Conservation (phyloP, 225 moss, liverwort and hornwort genomes). For the Physcomitrellopsis africana region DNA sequence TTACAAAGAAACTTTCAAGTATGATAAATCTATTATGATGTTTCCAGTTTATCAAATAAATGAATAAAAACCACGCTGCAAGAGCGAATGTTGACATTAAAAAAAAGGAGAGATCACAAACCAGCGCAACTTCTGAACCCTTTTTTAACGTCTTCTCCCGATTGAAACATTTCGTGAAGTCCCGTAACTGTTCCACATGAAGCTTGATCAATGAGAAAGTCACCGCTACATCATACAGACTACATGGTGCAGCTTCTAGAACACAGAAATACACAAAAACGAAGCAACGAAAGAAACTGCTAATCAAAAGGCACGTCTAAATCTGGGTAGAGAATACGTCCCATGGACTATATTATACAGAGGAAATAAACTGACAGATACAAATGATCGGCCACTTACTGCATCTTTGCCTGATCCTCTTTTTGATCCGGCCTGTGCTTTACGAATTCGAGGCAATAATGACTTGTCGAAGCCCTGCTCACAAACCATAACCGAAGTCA, state of each 20-base stretch:
- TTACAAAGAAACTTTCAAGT: background rate
- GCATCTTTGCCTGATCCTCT: slow-evolving; percentile 60
- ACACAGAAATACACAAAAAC: background rate
- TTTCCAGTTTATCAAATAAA: background rate
- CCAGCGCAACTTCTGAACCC: slow-evolving; percentile 61
- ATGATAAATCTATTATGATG: background rate
- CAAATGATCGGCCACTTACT: slow-evolving; percentile 34
- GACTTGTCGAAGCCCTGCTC: slow-evolving; percentile 62
- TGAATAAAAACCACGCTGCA: background rate
- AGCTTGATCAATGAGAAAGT: slow-evolving; percentile 23
- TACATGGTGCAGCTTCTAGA: background rate
- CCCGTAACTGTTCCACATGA: slow-evolving; percentile 48
- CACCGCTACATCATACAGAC: slow-evolving; percentile 8
- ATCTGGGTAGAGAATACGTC: slow-evolving; percentile 2
- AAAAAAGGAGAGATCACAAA: slow-evolving; percentile 33
- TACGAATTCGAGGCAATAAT: slow-evolving; percentile 59
- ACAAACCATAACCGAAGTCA: slow-evolving; percentile 26
- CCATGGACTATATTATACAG: slow-evolving; percentile 7
- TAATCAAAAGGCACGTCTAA: background rate
- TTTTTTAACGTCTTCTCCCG: slow-evolving; percentile 57
- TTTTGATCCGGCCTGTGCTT: slow-evolving; percentile 59
- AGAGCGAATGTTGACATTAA: slow-evolving; percentile 17
- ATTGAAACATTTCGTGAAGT: slow-evolving; percentile 59
- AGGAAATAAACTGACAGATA: slow-evolving; percentile 9
- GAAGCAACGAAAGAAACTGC: background rate